Percentiles rank a stretch among this genome's conserved stretches.
These are phyloP conservation scores for Colletotrichum sp. DNA, from an alignment of 2,329 filamentous ascomycete genomes.

Conservation along the genomic window DNA sequence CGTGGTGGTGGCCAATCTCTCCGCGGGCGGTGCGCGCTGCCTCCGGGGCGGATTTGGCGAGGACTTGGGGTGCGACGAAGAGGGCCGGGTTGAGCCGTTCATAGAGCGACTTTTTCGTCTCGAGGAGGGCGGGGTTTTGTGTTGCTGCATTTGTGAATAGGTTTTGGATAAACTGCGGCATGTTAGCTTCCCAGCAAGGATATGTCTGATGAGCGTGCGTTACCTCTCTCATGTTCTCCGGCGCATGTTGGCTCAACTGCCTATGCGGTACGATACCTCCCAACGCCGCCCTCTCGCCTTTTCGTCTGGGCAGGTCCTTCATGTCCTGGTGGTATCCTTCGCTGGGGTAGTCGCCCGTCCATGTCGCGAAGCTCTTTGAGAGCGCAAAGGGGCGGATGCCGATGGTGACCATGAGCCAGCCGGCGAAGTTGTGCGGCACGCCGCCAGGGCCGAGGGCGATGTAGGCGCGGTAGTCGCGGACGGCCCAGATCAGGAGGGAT, in stretches of 20 bases:
- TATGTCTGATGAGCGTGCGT: not conserved
- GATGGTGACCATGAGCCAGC: conserved; percentile 37
- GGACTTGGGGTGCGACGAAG: conserved; percentile 19
- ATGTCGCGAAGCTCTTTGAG: not conserved
- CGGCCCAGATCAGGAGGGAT: not conserved
- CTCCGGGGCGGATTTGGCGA: not conserved
- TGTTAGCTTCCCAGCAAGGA: not conserved
- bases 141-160: conserved; percentile 19
- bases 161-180: not conserved
- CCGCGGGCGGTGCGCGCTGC: conserved; percentile 14
- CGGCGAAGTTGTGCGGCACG: conserved; percentile 43
- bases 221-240: conserved; percentile 12
- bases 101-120: conserved; percentile 29
- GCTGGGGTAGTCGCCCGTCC: conserved; percentile 5
- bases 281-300: not conserved
- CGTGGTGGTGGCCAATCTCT: conserved; percentile 43
- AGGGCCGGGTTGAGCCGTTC: conserved; percentile 35
- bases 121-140: conserved; percentile 32
- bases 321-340: not conserved
- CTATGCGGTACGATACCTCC: conserved; percentile 16
- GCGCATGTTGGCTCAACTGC: conserved; percentile 14
- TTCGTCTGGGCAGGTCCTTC: not conserved
- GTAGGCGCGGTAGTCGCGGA: conserved; percentile 39
- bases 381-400: conserved; percentile 14
- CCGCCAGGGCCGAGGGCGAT: conserved; percentile 49